Conservation (phyloP, 164 flowering plant genomes). For the Nymphaea thermarum region DNA sequence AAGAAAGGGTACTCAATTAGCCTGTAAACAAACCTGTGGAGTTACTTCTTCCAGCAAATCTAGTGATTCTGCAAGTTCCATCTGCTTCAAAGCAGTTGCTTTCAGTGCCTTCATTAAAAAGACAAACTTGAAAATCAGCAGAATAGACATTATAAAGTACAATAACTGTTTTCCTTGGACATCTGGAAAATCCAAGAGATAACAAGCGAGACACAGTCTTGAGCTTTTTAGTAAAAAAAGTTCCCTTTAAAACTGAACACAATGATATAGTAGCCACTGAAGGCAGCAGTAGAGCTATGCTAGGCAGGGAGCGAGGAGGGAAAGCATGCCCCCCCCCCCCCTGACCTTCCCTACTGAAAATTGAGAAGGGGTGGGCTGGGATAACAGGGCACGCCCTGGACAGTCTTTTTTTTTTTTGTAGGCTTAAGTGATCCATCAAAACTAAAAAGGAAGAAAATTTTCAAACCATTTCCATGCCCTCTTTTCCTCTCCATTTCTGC, state of each 20-base stretch:
- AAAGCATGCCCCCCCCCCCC: too few relatives aligned
- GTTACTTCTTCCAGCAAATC: conserved; percentile 42
- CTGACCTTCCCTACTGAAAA: too few relatives aligned
- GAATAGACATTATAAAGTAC: background rate
- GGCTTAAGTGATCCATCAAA: too few relatives aligned
- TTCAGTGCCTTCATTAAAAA: conserved; percentile 35
- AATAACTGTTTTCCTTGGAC: background rate
- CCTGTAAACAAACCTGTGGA: conserved; percentile 28
- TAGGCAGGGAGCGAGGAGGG: too few relatives aligned
- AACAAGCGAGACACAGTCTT: background rate
- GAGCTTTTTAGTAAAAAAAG: background rate
- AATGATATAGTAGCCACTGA: background rate
- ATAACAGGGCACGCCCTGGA: too few relatives aligned
- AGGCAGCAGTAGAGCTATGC: background rate
- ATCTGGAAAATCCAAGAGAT: background rate
- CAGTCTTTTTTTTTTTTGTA: too few relatives aligned
- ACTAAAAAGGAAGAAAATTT: too few relatives aligned
- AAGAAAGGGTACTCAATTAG: background rate
- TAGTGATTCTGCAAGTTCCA: conserved; percentile 71
- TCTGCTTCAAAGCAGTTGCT: conserved; percentile 73
- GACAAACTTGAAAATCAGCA: background rate
- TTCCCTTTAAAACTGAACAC: background rate
- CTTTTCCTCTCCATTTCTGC: too few relatives aligned
- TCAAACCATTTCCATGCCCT: too few relatives aligned
- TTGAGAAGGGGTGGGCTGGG: too few relatives aligned